phyloP scores from a whole-genome alignment of 345 rosid species.

The Gynandropsis gynandra region DNA sequence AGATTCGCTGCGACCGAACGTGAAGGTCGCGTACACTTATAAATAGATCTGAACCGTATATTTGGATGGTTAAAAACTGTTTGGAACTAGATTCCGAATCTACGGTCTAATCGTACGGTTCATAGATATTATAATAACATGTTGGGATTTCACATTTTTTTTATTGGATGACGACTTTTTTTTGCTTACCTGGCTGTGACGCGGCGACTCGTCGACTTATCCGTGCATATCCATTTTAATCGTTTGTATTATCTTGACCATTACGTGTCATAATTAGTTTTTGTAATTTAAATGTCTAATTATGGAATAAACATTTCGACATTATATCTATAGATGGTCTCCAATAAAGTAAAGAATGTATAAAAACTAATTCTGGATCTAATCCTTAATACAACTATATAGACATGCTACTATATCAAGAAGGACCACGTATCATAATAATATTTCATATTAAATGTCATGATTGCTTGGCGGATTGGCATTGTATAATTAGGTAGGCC shows the following conservation, averaged over 20 bases:
- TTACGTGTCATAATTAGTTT: neutral
- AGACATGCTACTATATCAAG: no score
- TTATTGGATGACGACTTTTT: constrained; percentile 14
- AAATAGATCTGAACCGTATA: constrained; percentile 19
- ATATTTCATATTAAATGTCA: no score
- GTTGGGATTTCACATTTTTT: neutral
- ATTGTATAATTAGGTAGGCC: no score
- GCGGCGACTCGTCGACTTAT: constrained; percentile 25
- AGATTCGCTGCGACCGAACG: constrained; percentile 20
- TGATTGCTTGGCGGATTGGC: no score
- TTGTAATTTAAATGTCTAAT: constrained; percentile 5
- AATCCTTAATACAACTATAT: no score
- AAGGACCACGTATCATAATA: no score
- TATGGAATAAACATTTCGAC: neutral
- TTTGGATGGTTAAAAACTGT: constrained; percentile 19
- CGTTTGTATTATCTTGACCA: neutral
- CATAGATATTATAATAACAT: no score
- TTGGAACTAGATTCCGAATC: constrained; percentile 23
- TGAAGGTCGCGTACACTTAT: neutral
- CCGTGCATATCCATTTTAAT: neutral
- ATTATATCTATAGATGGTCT: no score
- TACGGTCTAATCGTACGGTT: neutral
- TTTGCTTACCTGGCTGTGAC: constrained; percentile 30
- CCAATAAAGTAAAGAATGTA: no score
- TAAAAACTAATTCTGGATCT: no score